These are phyloP conservation scores for Globisporangium splendens DNA, from an alignment of 352 stramenopile species.

Conservation along the genomic window DNA sequence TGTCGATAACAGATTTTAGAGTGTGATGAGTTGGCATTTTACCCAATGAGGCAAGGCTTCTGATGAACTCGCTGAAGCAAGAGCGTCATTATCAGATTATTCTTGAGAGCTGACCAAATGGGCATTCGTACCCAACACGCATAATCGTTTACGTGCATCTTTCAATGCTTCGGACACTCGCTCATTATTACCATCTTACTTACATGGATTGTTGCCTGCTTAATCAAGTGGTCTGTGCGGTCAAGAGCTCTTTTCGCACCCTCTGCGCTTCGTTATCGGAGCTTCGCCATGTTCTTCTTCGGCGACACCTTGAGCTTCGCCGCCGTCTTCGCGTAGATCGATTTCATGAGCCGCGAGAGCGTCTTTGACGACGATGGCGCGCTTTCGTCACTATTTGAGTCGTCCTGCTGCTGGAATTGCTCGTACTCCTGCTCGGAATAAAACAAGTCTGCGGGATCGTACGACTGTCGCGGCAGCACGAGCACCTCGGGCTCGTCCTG, in stretches of 20 bases:
- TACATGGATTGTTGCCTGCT: background rate
- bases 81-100: no score
- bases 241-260: background rate
- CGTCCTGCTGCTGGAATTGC: conserved; percentile 42
- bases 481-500: conserved; percentile 44
- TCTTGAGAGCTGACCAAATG: no score
- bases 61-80: no score
- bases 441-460: conserved; percentile 49
- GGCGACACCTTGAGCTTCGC: conserved; percentile 48
- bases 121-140: no score
- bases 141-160: no score
- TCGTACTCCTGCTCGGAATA: conserved; percentile 56
- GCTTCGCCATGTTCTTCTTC: conserved; percentile 25
- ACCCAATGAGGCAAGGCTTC: no score
- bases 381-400: background rate
- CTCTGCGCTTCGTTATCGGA: conserved; percentile 18
- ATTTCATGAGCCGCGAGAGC: conserved; percentile 41
- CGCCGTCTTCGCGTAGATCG: conserved; percentile 52
- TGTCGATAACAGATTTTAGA: no score
- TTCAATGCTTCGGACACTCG: no score
- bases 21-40: no score
- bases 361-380: conserved; percentile 22
- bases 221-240: background rate
- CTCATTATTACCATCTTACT: no score
- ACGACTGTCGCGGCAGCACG: conserved; percentile 39